phyloP scores from a whole-genome alignment of 2,329 filamentous ascomycete genomes.

The Sclerotinia subarctica region DNA sequence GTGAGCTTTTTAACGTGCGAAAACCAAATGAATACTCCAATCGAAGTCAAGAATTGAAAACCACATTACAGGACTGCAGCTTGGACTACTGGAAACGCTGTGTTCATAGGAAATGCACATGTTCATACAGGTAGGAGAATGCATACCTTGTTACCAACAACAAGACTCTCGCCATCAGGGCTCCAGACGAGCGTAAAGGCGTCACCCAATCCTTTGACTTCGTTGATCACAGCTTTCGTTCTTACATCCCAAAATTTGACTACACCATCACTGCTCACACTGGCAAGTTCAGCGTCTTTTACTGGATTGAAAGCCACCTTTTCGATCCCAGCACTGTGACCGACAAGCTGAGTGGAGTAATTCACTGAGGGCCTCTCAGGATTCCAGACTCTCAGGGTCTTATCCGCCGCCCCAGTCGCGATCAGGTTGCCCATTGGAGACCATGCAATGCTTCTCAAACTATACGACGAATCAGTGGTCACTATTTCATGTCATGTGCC shows the following conservation, averaged over 20 bases:
- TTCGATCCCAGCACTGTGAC: conserved; percentile 63
- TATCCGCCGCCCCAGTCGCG: conserved; percentile 73
- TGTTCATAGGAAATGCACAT: background rate
- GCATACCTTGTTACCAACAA: conserved; percentile 70
- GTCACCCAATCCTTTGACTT: conserved; percentile 63
- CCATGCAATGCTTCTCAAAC: conserved; percentile 81
- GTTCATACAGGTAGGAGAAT: conserved; percentile 34
- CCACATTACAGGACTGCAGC: background rate
- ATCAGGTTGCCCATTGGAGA: conserved; percentile 80
- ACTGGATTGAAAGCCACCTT: conserved; percentile 75
- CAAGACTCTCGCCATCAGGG: conserved; percentile 64
- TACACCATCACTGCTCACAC: conserved; percentile 68
- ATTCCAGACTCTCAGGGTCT: conserved; percentile 76
- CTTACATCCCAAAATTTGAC: conserved; percentile 80
- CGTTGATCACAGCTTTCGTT: conserved; percentile 66
- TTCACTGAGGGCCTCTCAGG: conserved; percentile 71
- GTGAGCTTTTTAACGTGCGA: background rate
- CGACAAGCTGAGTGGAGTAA: conserved; percentile 72
- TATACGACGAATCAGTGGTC: conserved; percentile 38
- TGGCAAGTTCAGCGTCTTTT: conserved; percentile 74
- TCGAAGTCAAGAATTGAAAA: background rate
- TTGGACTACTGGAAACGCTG: background rate
- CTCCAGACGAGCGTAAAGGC: conserved; percentile 72
- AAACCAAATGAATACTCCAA: background rate
- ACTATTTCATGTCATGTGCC: background rate